Percentiles rank a stretch among this genome's conserved stretches.
Evolutionary conservation across 768 basidiomycete genomes (phyloP).

Genomic region (Pisolithus sp.): DNA sequence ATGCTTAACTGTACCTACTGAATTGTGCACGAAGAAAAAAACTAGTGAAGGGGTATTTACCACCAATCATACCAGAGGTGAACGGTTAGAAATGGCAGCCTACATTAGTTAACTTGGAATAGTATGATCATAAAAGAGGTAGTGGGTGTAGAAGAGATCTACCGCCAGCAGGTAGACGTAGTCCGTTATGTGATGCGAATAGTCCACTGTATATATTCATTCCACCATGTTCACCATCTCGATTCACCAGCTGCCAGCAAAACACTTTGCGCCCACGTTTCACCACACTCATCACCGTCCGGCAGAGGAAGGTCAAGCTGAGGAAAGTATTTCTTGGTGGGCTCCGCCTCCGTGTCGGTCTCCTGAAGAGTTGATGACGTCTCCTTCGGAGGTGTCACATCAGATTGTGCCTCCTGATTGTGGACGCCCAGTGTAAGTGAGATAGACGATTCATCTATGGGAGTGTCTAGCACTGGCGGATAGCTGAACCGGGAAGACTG

Average conservation of each 20-base stretch:
- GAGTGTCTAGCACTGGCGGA: slow-evolving; percentile 55
- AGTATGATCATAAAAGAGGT: slow-evolving; percentile 1
- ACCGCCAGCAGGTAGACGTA: slow-evolving; percentile 28
- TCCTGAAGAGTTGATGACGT: slow-evolving; percentile 12
- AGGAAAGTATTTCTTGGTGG: slow-evolving; percentile 18
- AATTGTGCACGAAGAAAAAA: no score
- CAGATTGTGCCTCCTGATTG: slow-evolving; percentile 18
- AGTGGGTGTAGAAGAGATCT: slow-evolving; percentile 3
- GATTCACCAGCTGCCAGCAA: slow-evolving; percentile 59
- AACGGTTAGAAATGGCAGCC: no score
- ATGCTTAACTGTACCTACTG: no score
- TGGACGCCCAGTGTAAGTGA: slow-evolving; percentile 27
- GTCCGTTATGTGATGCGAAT: slow-evolving; percentile 14
- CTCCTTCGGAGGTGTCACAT: slow-evolving; percentile 6
- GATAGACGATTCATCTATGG: slow-evolving; percentile 52
- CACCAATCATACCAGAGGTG: no score
- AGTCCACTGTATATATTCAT: slow-evolving; percentile 7
- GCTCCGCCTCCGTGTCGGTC: slow-evolving; percentile 20
- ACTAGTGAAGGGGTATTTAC: no score
- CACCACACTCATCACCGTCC: slow-evolving; percentile 38
- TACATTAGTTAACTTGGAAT: neutral
- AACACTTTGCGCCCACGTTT: slow-evolving; percentile 73
- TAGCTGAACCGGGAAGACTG: slow-evolving; percentile 41
- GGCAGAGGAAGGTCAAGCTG: slow-evolving; percentile 21
- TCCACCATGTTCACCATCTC: slow-evolving; percentile 21